These are phyloP conservation scores for Lumnitzera racemosa DNA, from an alignment of 345 rosid species.

Conservation along the genomic window DNA sequence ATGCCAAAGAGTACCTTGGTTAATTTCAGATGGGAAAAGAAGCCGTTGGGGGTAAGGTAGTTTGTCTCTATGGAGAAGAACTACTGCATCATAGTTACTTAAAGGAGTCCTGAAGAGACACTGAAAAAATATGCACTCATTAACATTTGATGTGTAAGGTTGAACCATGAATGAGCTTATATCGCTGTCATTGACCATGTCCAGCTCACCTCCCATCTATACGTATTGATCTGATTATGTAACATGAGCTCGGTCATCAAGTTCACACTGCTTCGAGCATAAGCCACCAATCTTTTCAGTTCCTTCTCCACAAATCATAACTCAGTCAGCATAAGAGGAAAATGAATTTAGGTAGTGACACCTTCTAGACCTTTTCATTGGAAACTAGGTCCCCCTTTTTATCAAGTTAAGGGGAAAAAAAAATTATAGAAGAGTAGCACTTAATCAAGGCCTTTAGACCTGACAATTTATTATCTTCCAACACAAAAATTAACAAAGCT, in stretches of 20 bases:
- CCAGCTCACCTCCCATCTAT: constrained; percentile 75
- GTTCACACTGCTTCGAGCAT: constrained; percentile 84
- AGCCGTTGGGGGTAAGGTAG: constrained; percentile 68
- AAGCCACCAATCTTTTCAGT: constrained; percentile 73
- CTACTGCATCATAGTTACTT: constrained; percentile 78
- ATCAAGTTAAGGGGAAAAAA: too few species aligned
- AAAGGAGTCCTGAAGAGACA: constrained; percentile 84
- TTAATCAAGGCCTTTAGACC: too few species aligned
- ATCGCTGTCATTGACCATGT: too few species aligned
- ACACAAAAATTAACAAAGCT: too few species aligned
- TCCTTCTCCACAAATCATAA: constrained; percentile 36
- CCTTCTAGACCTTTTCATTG: background rate
- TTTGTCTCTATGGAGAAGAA: constrained; percentile 74
- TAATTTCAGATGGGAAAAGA: constrained; percentile 63
- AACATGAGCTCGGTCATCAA: constrained; percentile 55
- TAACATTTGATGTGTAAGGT: too few species aligned
- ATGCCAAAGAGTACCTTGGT: constrained; percentile 41
- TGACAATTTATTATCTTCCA: too few species aligned
- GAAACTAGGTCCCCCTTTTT: too few species aligned
- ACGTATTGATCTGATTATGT: constrained; percentile 46
- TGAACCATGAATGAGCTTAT: too few species aligned
- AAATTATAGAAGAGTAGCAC: too few species aligned
- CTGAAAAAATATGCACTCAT: constrained; percentile 22
- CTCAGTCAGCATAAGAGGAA: constrained; percentile 7
- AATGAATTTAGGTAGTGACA: constrained; percentile 5